phyloP scores from a whole-genome alignment of 768 basidiomycete genomes.

The Agrocybe chaxingu region DNA sequence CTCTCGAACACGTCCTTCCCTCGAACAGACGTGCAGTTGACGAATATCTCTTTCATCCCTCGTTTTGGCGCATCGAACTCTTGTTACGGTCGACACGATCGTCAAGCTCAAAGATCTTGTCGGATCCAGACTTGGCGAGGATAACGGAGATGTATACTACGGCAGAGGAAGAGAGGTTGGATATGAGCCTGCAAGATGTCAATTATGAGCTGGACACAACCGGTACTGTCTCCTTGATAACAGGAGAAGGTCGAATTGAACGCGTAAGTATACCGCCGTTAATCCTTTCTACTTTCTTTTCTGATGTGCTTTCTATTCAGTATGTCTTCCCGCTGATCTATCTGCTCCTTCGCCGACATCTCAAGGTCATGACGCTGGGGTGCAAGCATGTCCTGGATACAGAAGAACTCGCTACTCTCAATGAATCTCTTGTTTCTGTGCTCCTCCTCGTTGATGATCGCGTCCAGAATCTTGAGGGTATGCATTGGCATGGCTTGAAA shows the following conservation, averaged over 20 bases:
- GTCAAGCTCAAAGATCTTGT: constrained; percentile 22
- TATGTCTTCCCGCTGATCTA: constrained; percentile 32
- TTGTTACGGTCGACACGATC: constrained; percentile 30
- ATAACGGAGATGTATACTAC: constrained; percentile 24
- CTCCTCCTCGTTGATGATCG: constrained; percentile 27
- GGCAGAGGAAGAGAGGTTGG: constrained; percentile 28
- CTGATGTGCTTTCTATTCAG: constrained; percentile 16
- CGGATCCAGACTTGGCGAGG: constrained; percentile 24
- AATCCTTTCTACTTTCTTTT: not conserved
- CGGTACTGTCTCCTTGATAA: constrained; percentile 29
- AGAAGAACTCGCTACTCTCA: constrained; percentile 26
- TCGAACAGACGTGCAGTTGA: constrained; percentile 29
- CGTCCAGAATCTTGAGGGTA: constrained; percentile 32
- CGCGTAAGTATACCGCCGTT: constrained; percentile 19
- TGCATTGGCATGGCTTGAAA: not conserved
- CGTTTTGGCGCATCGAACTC: constrained; percentile 32
- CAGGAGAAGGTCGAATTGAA: constrained; percentile 33
- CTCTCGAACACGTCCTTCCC: constrained; percentile 26
- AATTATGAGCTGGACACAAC: constrained; percentile 31
- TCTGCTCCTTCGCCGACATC: constrained; percentile 29
- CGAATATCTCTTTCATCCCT: constrained; percentile 30
- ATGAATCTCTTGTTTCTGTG: constrained; percentile 28
- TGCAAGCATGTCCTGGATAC: constrained; percentile 32
- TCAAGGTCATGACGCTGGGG: constrained; percentile 28
- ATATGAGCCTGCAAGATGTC: constrained; percentile 24